Conservation (phyloP, 352 stramenopile genomes). For the Phytophthora sp. region DNA sequence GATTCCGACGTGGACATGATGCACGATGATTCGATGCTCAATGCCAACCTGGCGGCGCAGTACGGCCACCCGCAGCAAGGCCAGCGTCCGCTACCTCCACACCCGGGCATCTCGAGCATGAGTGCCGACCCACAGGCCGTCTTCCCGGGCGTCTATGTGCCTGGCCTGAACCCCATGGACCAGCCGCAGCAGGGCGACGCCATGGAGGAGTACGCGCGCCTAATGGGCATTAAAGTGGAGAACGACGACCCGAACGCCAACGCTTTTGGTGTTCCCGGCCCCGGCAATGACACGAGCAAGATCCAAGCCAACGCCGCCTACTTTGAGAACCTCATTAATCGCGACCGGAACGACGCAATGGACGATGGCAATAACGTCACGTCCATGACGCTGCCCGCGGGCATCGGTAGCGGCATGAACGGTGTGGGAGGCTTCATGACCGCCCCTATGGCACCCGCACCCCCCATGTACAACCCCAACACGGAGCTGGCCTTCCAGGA, state of each 20-base stretch:
- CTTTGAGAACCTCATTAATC: conserved; percentile 78
- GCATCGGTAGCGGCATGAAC: conserved; percentile 70
- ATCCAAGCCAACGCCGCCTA: conserved; percentile 84
- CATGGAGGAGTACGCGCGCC: conserved; percentile 81
- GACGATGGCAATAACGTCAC: conserved; percentile 59
- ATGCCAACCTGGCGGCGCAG: conserved; percentile 53
- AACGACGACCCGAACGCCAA: conserved; percentile 51
- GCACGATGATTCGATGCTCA: conserved; percentile 67
- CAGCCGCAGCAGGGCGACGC: conserved; percentile 51
- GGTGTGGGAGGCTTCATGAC: conserved; percentile 56
- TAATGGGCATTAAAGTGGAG: conserved; percentile 89
- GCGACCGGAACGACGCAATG: conserved; percentile 53
- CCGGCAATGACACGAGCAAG: conserved; percentile 59
- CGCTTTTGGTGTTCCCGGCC: conserved; percentile 33
- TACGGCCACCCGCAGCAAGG: conserved; percentile 45
- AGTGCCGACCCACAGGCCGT: conserved; percentile 25
- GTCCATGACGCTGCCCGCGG: conserved; percentile 70
- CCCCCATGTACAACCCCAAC: conserved; percentile 55
- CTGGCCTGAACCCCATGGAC: conserved; percentile 51
- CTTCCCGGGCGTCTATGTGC: conserved; percentile 61
- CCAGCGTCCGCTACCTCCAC: conserved; percentile 17
- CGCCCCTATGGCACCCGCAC: conserved; percentile 32
- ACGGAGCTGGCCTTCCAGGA: conserved; percentile 72
- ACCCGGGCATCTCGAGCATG: conserved; percentile 18
- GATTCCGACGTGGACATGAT: conserved; percentile 83